Conservation (phyloP, 2,329 filamentous ascomycete species). For the Neopestalotiopsis sp. region DNA sequence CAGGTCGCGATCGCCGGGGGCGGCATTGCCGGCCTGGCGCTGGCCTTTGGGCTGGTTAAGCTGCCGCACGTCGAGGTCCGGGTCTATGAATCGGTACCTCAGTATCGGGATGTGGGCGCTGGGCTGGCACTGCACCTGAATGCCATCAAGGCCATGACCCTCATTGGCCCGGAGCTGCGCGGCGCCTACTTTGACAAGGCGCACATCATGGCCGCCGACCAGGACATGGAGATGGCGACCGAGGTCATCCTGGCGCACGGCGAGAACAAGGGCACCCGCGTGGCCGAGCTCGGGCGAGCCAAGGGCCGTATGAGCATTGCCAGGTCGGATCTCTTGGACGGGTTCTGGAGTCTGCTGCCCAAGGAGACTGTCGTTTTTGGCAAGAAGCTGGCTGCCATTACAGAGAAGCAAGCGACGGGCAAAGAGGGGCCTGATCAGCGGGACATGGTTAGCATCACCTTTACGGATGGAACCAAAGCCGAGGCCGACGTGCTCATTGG, state of each 20-base stretch:
- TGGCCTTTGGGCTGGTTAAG: slow-evolving; percentile 40
- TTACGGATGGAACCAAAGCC: slow-evolving; percentile 32
- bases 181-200: slow-evolving; percentile 38
- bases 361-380: slow-evolving; percentile 24
- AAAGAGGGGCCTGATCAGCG: not conserved
- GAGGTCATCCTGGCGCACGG: slow-evolving; percentile 38
- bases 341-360: slow-evolving; percentile 33
- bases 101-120: slow-evolving; percentile 41
- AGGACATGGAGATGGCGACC: slow-evolving; percentile 37
- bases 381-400: slow-evolving; percentile 28
- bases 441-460: slow-evolving; percentile 24
- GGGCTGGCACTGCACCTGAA: slow-evolving; percentile 45
- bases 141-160: slow-evolving; percentile 38
- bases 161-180: slow-evolving; percentile 39
- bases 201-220: slow-evolving; percentile 32
- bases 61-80: slow-evolving; percentile 38
- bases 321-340: slow-evolving; percentile 32
- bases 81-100: slow-evolving; percentile 40
- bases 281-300: slow-evolving; percentile 38
- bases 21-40: slow-evolving; percentile 42
- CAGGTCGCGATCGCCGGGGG: slow-evolving; percentile 33
- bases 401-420: slow-evolving; percentile 16
- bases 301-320: slow-evolving; percentile 39
- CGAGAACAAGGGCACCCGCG: slow-evolving; percentile 25
- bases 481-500: slow-evolving; percentile 38